Conservation (phyloP, 2,329 filamentous ascomycete genomes). For the Pleochaeta shiraiana region DNA sequence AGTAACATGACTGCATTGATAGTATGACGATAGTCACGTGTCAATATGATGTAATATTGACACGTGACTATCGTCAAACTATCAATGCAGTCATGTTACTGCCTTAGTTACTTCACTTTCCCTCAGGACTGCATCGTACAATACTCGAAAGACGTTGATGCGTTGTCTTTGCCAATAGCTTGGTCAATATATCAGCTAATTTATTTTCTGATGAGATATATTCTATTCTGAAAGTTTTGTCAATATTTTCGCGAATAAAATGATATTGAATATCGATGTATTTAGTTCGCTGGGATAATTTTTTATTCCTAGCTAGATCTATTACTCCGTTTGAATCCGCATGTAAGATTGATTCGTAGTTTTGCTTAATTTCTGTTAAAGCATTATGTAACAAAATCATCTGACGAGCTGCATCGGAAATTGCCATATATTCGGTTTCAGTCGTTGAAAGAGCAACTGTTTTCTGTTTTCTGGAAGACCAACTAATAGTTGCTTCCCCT, state of each 20-base stretch:
- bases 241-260: neutral
- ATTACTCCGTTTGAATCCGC: neutral
- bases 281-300: neutral
- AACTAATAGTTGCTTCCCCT: neutral
- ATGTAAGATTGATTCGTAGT: neutral
- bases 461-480: neutral
- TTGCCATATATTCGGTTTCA: conserved; percentile 2
- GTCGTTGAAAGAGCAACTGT: neutral
- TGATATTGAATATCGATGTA: neutral
- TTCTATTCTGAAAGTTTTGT: neutral
- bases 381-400: neutral
- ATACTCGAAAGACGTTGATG: neutral
- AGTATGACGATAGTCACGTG: too few species aligned
- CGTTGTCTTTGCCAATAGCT: neutral
- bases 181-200: neutral
- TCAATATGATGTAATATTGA: too few species aligned
- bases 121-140: neutral
- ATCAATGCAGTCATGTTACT: neutral
- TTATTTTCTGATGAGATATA: neutral
- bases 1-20: too few species aligned
- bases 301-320: neutral
- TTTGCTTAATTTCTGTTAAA: neutral
- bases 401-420: conserved; percentile 1
- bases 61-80: too few species aligned
- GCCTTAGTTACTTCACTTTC: neutral